Evolutionary conservation across 179 eudicot genomes (phyloP), one percentile per base, ranked within the genome.

Genomic region (Camellia oleifera): DNA sequence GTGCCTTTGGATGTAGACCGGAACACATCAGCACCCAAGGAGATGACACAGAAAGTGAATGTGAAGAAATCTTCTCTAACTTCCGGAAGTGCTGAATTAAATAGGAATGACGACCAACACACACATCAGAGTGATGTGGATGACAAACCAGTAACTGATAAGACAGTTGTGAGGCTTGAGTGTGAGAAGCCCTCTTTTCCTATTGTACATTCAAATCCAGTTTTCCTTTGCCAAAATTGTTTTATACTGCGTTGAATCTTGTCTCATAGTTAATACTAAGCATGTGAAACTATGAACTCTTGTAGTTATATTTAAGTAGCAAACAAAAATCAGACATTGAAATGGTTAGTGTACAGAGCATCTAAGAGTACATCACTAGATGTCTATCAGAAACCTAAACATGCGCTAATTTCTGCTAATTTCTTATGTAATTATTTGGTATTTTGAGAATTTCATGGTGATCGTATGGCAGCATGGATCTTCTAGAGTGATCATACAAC

Each of bases 171-270:
- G 62, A 88, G 88, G 87, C 94, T 90, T 18, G 97, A 94, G 83
- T 76, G 80, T 75, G 94, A 88, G 87, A 94, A 90, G 86, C 91
- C 93, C 73, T 79, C 92, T 79, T 52, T 74, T 67, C 40, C 2
- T 32, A 32, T 32, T 72, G 50, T 57, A 50, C 60, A 7, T 44
- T 76, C 32, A 40, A 45, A 40, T 61, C 20, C 15, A n/a, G 9
- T 81, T 71, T 20, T 40, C 2, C 40, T 26, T 65, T 26, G 10
- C 77, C 72, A 46, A 69, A 17, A 54, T 69, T 45, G 52, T 48
- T 69, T 44, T 44, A 42, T 15, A 44, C 52, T 5, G 15, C 52
- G 45, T 42, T 69, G 12, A 18, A 44, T 50, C 53, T 15, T 44
- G 12, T 32, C 40, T 32, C 40, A 32, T 32, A 32, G 40, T 32